Base-by-base conservation (phyloP, 306 rosid species). In the Gillenia trifoliata region DNA sequence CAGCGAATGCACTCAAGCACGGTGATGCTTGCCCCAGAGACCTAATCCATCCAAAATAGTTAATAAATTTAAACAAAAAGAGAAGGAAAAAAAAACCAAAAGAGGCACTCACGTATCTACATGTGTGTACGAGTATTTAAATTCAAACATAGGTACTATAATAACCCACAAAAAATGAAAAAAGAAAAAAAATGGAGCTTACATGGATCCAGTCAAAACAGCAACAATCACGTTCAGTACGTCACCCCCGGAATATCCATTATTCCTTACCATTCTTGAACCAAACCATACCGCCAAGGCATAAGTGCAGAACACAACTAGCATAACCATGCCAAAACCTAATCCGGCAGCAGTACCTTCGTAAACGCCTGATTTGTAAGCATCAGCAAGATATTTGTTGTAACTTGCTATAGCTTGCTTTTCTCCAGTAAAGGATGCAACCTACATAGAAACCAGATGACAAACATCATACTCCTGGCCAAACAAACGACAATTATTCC, bases 11-110 rank as follows among this genome's bases (percentile, higher is more conserved):
- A 74, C 95, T 86, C 88, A 90, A 13, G 88, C 98, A 86, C 3
- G 98, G 98, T 17, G 98, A 91, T 59, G 94, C 82, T 66, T 93
- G 93, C 23, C 98, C 98, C 16, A 93, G 88, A 28, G 96, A 90
- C 97, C 98, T 93, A 66, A 65, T 13, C 29, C 50, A 70, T 70
- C 61, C 76, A 59, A 50, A 73, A 66, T 36, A 45, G 52, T 45
- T 40, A 45, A 11, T 41, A 50, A 26, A 69, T 41, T 38, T 34
- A 47, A 66, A 33, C 29, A 22, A 8, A 1, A 6, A 6, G 9
- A 30, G 20, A 3, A 62, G n/a, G n/a, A 29, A 17, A 29, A 60
- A 40, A 11, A 6, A 59, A 45, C 17, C 33, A 17, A 67, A 28
- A n/a, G 23, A 38, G 54, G 45, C 20, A 47, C 19, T 5, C 13